Conservation (phyloP, 2,329 filamentous ascomycete species). For the Hypoxylon sp. region DNA sequence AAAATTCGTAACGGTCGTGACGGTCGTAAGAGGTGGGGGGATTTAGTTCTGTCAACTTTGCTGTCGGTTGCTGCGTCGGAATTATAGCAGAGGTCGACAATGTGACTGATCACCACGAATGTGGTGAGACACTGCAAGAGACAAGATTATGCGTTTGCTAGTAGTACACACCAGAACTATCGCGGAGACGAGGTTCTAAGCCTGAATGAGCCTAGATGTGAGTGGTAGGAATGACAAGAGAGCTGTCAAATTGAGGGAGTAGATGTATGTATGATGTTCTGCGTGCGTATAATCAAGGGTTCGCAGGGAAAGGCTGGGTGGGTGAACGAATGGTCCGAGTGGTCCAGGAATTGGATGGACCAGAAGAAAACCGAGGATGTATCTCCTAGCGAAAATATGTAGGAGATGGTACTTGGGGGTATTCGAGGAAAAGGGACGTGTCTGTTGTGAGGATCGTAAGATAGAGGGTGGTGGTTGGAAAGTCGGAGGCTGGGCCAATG, state of each 20-base stretch:
- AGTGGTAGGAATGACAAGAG: slow-evolving; percentile 17
- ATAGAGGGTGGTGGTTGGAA: slow-evolving; percentile 23
- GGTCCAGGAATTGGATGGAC: no score
- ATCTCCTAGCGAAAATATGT: slow-evolving; percentile 20
- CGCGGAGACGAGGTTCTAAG: slow-evolving; percentile 11
- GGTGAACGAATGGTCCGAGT: no score
- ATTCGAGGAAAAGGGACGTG: slow-evolving; percentile 8
- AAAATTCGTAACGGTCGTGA: slow-evolving; percentile 63
- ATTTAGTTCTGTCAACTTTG: slow-evolving; percentile 57
- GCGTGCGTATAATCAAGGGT: slow-evolving; percentile 8
- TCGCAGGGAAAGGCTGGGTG: slow-evolving; percentile 7
- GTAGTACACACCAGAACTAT: slow-evolving; percentile 17
- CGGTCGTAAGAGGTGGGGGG: slow-evolving; percentile 58
- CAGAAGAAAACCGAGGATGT: slow-evolving; percentile 14
- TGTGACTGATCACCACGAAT: slow-evolving; percentile 55
- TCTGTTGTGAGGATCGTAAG: slow-evolving; percentile 14
- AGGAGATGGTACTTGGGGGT: slow-evolving; percentile 16
- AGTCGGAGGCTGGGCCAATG: slow-evolving; percentile 35
- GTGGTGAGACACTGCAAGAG: slow-evolving; percentile 45
- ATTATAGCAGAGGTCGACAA: slow-evolving; percentile 56
- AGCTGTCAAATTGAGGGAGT: slow-evolving; percentile 16
- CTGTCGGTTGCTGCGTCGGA: slow-evolving; percentile 50
- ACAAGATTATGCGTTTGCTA: slow-evolving; percentile 18
- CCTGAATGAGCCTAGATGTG: slow-evolving; percentile 9
- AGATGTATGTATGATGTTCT: slow-evolving; percentile 12